phyloP scores from a whole-genome alignment of 169 alveolate species.

The Plasmodium billcollinsi region DNA sequence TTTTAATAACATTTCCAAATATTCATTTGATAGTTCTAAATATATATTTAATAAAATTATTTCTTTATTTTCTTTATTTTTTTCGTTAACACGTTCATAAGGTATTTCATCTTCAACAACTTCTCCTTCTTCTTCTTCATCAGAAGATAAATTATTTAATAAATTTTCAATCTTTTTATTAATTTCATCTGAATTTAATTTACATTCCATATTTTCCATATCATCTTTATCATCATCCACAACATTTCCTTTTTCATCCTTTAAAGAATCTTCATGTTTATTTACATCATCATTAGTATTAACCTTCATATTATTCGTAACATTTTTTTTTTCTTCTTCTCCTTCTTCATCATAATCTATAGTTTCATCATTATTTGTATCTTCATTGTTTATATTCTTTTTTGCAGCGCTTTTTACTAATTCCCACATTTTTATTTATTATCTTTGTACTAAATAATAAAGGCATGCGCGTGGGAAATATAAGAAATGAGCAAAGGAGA shows the following conservation, averaged over 20 bases:
- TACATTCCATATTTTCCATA: not conserved
- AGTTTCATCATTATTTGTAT: not conserved
- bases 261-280: not conserved
- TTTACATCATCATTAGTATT: not conserved
- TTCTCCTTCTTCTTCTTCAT: slow-evolving; percentile 75
- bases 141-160: slow-evolving; percentile 34
- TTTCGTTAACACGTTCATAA: slow-evolving; percentile 58
- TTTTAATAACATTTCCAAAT: slow-evolving; percentile 11
- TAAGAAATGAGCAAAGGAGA: too few species aligned
- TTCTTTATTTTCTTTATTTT: slow-evolving; percentile 35
- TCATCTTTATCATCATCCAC: not conserved
- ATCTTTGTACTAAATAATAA: too few species aligned
- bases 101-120: slow-evolving; percentile 75
- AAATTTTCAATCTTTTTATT: slow-evolving; percentile 24
- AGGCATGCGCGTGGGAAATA: too few species aligned
- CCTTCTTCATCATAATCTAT: slow-evolving; percentile 32
- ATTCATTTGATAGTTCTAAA: slow-evolving; percentile 22
- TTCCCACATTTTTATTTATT: too few species aligned
- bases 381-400: too few species aligned
- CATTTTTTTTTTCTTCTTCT: not conserved
- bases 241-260: not conserved
- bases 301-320: not conserved
- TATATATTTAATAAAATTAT: slow-evolving; percentile 37
- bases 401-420: too few species aligned
- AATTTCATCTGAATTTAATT: slow-evolving; percentile 9